Conservation (phyloP, 345 rosid species). For the Hibiscus syriacus region DNA sequence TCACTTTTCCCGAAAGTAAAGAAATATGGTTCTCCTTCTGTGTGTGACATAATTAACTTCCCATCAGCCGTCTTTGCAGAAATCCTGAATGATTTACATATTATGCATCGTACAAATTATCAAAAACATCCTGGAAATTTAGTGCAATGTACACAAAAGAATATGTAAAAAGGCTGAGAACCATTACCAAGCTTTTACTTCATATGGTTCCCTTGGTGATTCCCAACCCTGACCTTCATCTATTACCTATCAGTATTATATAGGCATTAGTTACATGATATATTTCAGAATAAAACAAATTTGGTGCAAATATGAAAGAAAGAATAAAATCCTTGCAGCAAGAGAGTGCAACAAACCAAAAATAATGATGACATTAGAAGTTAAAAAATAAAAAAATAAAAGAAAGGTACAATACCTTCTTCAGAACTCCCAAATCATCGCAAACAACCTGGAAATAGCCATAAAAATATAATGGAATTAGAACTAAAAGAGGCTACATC, state of each 20-base stretch:
- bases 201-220: conserved; percentile 88
- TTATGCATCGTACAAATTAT: conserved; percentile 8
- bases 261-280: background rate
- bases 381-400: too few species aligned
- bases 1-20: conserved; percentile 92
- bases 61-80: conserved; percentile 78
- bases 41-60: conserved; percentile 41
- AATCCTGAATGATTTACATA: conserved; percentile 43
- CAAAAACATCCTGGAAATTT: conserved; percentile 1
- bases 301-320: background rate
- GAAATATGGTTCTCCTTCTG: conserved; percentile 64
- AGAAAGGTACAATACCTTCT: conserved; percentile 58
- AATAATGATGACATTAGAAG: background rate
- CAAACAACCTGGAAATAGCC: conserved; percentile 56
- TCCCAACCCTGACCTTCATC: conserved; percentile 94
- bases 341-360: background rate
- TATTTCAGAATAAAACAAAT: background rate
- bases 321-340: background rate
- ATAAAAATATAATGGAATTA: conserved; percentile 13
- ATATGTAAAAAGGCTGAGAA: conserved; percentile 12
- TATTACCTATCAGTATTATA: background rate
- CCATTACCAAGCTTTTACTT: conserved; percentile 73
- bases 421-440: conserved; percentile 81
- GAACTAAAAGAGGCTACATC: background rate
- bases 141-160: conserved; percentile 8